phyloP scores from a whole-genome alignment of 495 filamentous ascomycete species.

The Daldinia caldariorum region DNA sequence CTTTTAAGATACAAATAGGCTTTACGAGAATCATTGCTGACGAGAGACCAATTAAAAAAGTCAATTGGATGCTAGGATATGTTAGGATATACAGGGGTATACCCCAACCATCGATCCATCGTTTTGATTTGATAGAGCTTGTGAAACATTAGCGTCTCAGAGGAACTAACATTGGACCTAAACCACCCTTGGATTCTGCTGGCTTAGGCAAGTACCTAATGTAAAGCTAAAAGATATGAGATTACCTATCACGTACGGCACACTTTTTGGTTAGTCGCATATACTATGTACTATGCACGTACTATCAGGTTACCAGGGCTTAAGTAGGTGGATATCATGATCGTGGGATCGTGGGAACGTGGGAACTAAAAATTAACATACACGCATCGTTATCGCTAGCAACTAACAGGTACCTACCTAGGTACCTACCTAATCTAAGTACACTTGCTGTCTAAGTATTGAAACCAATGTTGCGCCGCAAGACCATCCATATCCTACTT shows the following conservation, averaged over 20 bases:
- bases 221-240: background rate
- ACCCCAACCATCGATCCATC: slow-evolving; percentile 2
- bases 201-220: slow-evolving; percentile 13
- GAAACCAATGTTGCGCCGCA: background rate
- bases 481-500: background rate
- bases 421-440: too few species aligned
- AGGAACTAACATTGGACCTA: background rate
- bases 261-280: background rate
- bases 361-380: background rate
- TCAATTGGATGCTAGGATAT: background rate
- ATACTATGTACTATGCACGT: background rate
- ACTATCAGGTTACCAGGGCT: too few species aligned
- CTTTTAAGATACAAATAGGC: slow-evolving; percentile 3
- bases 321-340: background rate
- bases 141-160: slow-evolving; percentile 13
- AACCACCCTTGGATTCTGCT: background rate
- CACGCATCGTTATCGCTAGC: background rate
- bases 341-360: background rate
- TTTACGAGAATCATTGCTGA: slow-evolving; percentile 2
- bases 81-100: background rate
- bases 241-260: background rate
- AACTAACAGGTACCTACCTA: too few species aligned
- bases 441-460: background rate
- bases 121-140: slow-evolving; percentile 15
- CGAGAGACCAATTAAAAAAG: slow-evolving; percentile 11